Evolutionary conservation across 148 eudicot species (phyloP), one percentile per base, ranked within the genome.

Genomic region (Camellia sinensis): DNA sequence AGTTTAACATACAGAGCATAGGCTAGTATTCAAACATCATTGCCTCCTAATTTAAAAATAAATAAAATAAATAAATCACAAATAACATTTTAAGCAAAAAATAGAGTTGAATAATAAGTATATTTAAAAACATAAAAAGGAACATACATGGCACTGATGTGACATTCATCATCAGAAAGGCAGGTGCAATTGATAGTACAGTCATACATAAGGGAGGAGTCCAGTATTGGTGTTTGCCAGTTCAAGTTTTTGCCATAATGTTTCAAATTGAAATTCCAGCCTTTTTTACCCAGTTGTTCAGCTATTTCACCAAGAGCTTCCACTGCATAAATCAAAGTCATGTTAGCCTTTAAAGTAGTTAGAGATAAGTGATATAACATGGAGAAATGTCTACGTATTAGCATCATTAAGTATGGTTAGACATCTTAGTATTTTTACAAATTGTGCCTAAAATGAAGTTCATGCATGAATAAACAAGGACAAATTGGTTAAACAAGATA

Each of bases 301-400:
- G 82, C 84, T 61, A 85, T 82, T 70, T 82, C 87, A 17, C 21
- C 7, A 45, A 85, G 87, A 70, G 80, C 84, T 19, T 74, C n/a
- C 73, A 66, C 87, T 85, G 84, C 68, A 46, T 2, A 46, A 46
- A 6, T 46, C 50, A 46, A 46, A 3, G 50, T 46, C 3, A 46
- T 46, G 6, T 46, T 46, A 6, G 50, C 6, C 6, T 46, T 46
- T 46, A 6, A 46, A 46, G 50, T 46, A 46, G 3, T 46, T 46
- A 46, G 3, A 46, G n/a, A n/a, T n/a, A n/a, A n/a, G n/a, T n/a
- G n/a, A n/a, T 46, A 46, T 6, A 46, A 6, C 50, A 46, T 46
- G 50, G 6, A 46, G 50, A 46, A 46, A 46, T n/a, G 17, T 3
- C 15, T 60, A 60, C 17, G n/a, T 15, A 4, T 60, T 3, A 13